Evolutionary conservation across 2,329 filamentous ascomycete genomes (phyloP).

Genomic region (Drechslerella coelobrocha): DNA sequence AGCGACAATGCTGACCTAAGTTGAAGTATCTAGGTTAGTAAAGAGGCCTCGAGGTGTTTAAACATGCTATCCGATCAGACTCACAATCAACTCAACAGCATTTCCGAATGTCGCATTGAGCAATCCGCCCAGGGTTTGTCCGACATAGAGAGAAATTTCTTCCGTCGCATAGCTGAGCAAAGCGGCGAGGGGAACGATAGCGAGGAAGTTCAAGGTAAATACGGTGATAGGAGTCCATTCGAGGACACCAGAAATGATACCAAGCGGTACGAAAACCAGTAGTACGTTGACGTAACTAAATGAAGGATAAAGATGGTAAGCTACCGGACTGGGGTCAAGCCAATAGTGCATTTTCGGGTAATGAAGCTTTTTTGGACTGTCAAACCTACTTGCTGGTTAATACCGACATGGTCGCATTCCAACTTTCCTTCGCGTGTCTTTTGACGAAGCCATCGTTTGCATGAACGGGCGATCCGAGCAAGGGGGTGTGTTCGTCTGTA

Average conservation of each 20-base stretch:
- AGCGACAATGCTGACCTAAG: conserved; percentile 75
- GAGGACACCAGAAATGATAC: conserved; percentile 70
- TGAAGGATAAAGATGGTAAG: conserved; percentile 18
- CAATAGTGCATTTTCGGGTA: conserved; percentile 45
- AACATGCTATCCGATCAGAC: conserved; percentile 54
- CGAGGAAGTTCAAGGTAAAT: conserved; percentile 80
- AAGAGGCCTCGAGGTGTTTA: not conserved
- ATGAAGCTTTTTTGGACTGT: not conserved
- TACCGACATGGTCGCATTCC: conserved; percentile 50
- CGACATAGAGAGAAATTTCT: conserved; percentile 74
- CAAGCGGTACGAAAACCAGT: conserved; percentile 75
- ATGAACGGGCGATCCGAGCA: conserved; percentile 35
- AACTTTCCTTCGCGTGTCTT: conserved; percentile 47
- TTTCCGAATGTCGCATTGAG: conserved; percentile 81
- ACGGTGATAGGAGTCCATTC: conserved; percentile 71
- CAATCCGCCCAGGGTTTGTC: conserved; percentile 75
- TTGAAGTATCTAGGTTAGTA: conserved; percentile 64
- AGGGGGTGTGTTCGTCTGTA: conserved; percentile 39
- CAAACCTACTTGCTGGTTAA: conserved; percentile 45
- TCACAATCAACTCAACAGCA: conserved; percentile 77
- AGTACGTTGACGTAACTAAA: conserved; percentile 68
- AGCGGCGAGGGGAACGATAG: conserved; percentile 77
- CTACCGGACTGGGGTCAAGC: conserved; percentile 38
- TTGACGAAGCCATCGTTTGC: conserved; percentile 43
- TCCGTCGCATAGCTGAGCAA: conserved; percentile 79